These are phyloP conservation scores for Fomitopsis palustris DNA, from an alignment of 1,284 basidiomycete species.

Conservation along the genomic window DNA sequence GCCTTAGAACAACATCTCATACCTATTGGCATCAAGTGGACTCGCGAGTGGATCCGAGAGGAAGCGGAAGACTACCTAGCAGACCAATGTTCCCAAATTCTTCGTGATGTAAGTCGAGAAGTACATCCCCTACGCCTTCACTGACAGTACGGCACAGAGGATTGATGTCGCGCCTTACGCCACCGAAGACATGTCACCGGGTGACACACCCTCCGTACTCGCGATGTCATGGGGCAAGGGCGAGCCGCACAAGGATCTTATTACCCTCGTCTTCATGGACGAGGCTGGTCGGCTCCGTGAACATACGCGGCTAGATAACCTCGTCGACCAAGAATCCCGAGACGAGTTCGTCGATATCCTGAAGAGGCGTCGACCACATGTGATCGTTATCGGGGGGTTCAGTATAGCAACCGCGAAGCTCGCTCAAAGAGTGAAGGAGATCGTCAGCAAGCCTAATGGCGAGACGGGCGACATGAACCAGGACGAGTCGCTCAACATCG, in stretches of 20 bases:
- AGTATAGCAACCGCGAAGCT: conserved; percentile 79
- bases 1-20: conserved; percentile 79
- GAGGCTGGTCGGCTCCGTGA: conserved; percentile 87
- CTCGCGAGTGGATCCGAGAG: conserved; percentile 85
- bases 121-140: background rate
- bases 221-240: conserved; percentile 95
- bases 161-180: conserved; percentile 75
- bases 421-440: conserved; percentile 60
- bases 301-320: conserved; percentile 86
- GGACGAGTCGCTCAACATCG: conserved; percentile 52
- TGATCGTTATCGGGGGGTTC: conserved; percentile 89
- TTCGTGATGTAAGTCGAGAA: conserved; percentile 61
- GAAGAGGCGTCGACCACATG: conserved; percentile 80
- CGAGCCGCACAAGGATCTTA: conserved; percentile 87
- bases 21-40: conserved; percentile 84
- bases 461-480: conserved; percentile 25
- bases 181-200: conserved; percentile 57
- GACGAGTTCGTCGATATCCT: conserved; percentile 84
- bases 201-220: conserved; percentile 81
- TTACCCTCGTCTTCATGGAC: conserved; percentile 85
- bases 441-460: conserved; percentile 15
- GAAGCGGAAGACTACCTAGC: conserved; percentile 88
- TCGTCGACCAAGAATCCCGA: conserved; percentile 62
- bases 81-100: conserved; percentile 57
- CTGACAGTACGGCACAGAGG: conserved; percentile 40